phyloP scores from a whole-genome alignment of 345 rosid genomes.

The Arabis hirsuta region DNA sequence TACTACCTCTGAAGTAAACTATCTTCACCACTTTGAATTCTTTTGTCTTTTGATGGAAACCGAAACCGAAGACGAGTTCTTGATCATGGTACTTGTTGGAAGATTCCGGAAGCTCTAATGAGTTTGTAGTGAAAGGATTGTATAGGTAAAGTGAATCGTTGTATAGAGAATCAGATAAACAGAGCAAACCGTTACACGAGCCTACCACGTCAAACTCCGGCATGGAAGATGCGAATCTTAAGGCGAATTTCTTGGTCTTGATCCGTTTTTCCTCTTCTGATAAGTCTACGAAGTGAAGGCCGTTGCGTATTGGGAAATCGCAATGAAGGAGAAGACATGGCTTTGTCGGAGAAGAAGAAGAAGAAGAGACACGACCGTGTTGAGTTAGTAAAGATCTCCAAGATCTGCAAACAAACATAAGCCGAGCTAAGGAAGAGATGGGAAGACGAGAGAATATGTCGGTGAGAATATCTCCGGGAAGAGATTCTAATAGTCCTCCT shows the following conservation, averaged over 20 bases:
- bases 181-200: slow-evolving; percentile 66
- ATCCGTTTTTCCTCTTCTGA: slow-evolving; percentile 40
- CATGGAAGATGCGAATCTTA: slow-evolving; percentile 48
- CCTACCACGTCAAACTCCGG: slow-evolving; percentile 62
- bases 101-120: slow-evolving; percentile 49
- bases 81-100: slow-evolving; percentile 47
- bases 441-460: slow-evolving; percentile 75
- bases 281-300: slow-evolving; percentile 58
- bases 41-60: slow-evolving; percentile 53
- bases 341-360: slow-evolving; percentile 32
- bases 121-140: slow-evolving; percentile 63
- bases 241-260: slow-evolving; percentile 49
- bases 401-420: slow-evolving; percentile 57
- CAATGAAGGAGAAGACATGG: slow-evolving; percentile 71
- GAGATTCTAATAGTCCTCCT: slow-evolving; percentile 47
- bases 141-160: slow-evolving; percentile 51
- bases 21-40: slow-evolving; percentile 70
- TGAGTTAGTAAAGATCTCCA: slow-evolving; percentile 54
- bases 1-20: slow-evolving; percentile 51
- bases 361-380: slow-evolving; percentile 42
- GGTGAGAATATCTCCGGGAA: slow-evolving; percentile 61
- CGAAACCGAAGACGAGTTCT: slow-evolving; percentile 66
- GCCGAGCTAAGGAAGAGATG: slow-evolving; percentile 54
- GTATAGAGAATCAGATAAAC: slow-evolving; percentile 54
- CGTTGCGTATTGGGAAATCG: slow-evolving; percentile 58